Evolutionary conservation across 441 rosid genomes (phyloP), one percentile per base, ranked within the genome.

Genomic region (Cnidoscolus chayamansa): DNA sequence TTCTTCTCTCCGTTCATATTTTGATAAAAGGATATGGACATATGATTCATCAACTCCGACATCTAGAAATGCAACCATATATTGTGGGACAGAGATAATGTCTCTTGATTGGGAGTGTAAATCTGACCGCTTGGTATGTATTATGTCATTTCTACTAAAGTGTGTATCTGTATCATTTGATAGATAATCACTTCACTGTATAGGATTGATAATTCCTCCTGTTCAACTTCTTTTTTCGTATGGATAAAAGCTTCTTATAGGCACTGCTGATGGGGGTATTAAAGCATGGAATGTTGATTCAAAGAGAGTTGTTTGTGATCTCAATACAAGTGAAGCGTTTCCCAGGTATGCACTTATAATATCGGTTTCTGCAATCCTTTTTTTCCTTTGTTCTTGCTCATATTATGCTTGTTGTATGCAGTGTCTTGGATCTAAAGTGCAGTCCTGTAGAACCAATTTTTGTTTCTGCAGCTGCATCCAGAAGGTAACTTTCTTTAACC

Each of bases 221-320:
- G 68, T 72, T 82, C 25, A 65, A 78, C 48, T 37, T 31, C 57
- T 71, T 55, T 72, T 61, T 73, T 76, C 65, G 70, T 78, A 79
- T 72, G 65, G 69, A 68, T 68, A 51, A 80, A 84, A 89, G 94
- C 94, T 89, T 79, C 90, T 89, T 70, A 86, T 89, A 73, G 94
- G 94, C 76, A 89, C 94, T 45, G 90, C 85, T 66, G 84, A 86
- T 84, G 94, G 94, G 54, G 90, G 94, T 67, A 83, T 89, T 69
- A 87, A 89, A 81, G 91, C 91, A 47, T 89, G 94, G 91, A 89
- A 86, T 75, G 94, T 85, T 79, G 94, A 87, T 73, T 90, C 94
- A 74, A 89, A 89, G 79, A 85, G 94, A 73, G 91, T 89, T 73
- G 94, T 87, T 63, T 89, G 91, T 79, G 94, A 89, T 84, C 90